Conservation (phyloP, 108 stramenopile genomes). For the Cyclotella kingstonii region DNA sequence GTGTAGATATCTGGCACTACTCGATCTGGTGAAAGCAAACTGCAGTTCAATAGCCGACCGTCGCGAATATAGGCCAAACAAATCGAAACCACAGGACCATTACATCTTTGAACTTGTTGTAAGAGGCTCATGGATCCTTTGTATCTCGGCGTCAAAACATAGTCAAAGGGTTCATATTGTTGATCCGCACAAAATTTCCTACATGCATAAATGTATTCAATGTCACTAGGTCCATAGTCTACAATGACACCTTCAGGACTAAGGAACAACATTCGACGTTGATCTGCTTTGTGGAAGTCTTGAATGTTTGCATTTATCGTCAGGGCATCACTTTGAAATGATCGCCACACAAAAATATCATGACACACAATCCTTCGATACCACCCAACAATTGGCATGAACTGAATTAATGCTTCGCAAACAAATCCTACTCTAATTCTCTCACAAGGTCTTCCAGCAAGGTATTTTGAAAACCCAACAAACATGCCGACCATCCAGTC, state of each 20-base stretch:
- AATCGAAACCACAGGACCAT: conserved; percentile 40
- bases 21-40: conserved; percentile 39
- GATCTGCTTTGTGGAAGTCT: conserved; percentile 28
- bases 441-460: conserved; percentile 7
- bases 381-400: conserved; percentile 54
- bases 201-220: conserved; percentile 39
- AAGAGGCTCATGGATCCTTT: conserved; percentile 44
- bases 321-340: conserved; percentile 40
- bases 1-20: conserved; percentile 53
- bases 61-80: conserved; percentile 41
- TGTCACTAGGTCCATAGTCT: conserved; percentile 40
- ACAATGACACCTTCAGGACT: conserved; percentile 47
- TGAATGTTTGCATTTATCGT: conserved; percentile 35
- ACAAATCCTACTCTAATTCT: conserved; percentile 49
- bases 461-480: conserved; percentile 22
- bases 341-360: conserved; percentile 50
- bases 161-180: conserved; percentile 44
- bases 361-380: conserved; percentile 45
- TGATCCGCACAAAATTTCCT: conserved; percentile 35
- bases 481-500: conserved; percentile 58
- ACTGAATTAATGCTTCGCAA: conserved; percentile 44
- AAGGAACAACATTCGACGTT: conserved; percentile 44
- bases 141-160: conserved; percentile 51
- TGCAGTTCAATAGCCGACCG: conserved; percentile 46
- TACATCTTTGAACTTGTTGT: conserved; percentile 21